Base-by-base conservation (phyloP, 306 rosid species). In the Begonia loranthoides region DNA sequence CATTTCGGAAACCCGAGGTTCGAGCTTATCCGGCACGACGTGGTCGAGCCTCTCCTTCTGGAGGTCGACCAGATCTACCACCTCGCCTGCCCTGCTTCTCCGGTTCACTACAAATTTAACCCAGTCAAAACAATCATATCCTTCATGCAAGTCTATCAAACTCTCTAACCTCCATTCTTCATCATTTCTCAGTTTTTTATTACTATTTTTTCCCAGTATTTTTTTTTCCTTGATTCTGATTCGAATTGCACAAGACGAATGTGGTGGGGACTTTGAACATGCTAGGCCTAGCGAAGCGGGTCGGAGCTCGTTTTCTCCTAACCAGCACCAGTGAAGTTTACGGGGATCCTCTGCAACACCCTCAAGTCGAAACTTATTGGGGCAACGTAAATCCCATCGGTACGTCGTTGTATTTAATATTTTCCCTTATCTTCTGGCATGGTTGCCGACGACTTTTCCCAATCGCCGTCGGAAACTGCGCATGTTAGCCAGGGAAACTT, bases 51-150 rank as follows among this genome's bases (percentile, higher is more conserved):
- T 10, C 75, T 89, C 56, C 76, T 84, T 9, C 66, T 89, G 40
- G 97, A 89, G 57, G 95, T 89, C 33, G 97, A 89, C 28, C 95
- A 89, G 85, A 89, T 89, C 78, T 89, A 84, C 51, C 97, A 89
- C 49, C 49, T 89, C 50, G 97, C 97, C 59, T 89, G 97, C 61
- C 97, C 97, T 15, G 95, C 95, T 45, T 84, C 95, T 7, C 97
- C 97, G 0, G 97, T 89, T 13, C 90, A 84, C 60, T 89, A 89
- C 83, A 89, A 89, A 76, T 89, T 69, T 73, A 89, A 89, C 41
- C 97, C 97, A 0, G 95, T 89, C 69, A 89, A 89, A 68, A 89
- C 97, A 16, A 89, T 89, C 67, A 84, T 88, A 88, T 84, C 93
- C 95, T 83, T 74, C 43, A 16, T 17, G 22, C 22, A 19, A 19